Evolutionary conservation across 306 rosid species (phyloP).

Genomic region (Malus fusca): DNA sequence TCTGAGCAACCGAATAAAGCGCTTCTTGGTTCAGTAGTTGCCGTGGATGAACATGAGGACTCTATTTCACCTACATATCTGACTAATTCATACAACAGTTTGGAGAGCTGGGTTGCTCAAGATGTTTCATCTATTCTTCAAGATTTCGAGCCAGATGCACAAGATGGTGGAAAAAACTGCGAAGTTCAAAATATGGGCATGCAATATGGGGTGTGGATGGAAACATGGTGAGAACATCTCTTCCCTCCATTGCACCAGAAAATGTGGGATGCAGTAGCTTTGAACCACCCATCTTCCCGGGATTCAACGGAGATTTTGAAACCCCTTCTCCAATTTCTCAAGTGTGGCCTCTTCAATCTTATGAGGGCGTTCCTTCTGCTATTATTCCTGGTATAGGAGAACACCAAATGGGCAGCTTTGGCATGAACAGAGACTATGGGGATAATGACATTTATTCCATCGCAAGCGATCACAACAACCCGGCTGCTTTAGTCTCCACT

Average conservation of each 20-base stretch:
- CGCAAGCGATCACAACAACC: constrained; percentile 1
- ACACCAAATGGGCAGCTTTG: not conserved
- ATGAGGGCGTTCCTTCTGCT: constrained; percentile 15
- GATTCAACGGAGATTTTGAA: constrained; percentile 8
- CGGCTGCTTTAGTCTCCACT: constrained; percentile 1
- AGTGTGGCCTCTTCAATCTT: constrained; percentile 14
- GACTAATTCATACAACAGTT: constrained; percentile 11
- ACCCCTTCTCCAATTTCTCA: constrained; percentile 12
- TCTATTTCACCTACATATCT: not conserved
- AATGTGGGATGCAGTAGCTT: not conserved
- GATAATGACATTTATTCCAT: constrained; percentile 1
- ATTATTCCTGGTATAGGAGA: constrained; percentile 9
- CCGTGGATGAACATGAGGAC: constrained; percentile 7
- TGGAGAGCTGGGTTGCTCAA: constrained; percentile 20
- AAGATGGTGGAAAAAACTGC: not conserved
- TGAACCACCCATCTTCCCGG: not conserved
- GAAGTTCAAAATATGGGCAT: not conserved
- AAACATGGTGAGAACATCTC: constrained; percentile 1
- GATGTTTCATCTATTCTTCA: constrained; percentile 17
- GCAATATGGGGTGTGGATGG: constrained; percentile 10
- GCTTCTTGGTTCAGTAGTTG: constrained; percentile 1
- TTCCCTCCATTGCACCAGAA: not conserved
- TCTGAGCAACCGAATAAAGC: not conserved
- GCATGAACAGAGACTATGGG: constrained; percentile 1
- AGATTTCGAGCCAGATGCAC: constrained; percentile 8